Conservation (phyloP, 2,329 filamentous ascomycete genomes). For the Beauveria bassiana region DNA sequence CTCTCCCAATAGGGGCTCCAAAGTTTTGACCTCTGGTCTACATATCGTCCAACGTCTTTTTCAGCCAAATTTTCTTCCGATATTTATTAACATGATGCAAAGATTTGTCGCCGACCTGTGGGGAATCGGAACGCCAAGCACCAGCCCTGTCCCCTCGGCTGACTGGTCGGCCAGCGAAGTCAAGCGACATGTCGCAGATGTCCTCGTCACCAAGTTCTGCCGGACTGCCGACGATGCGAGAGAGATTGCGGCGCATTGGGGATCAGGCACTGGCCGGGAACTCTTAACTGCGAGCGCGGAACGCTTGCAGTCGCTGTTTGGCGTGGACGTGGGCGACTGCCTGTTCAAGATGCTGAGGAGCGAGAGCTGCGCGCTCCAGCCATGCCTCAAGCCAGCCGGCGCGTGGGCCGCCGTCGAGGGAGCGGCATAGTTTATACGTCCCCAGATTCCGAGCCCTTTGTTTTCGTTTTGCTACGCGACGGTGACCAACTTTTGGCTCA, state of each 20-base stretch:
- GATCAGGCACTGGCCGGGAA: not conserved
- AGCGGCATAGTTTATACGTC: not conserved
- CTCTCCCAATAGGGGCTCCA: not conserved
- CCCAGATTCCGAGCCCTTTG: not conserved
- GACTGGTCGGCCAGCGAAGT: not conserved
- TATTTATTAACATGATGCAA: not conserved
- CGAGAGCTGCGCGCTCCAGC: not conserved
- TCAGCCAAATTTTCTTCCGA: not conserved
- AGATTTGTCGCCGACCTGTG: not conserved
- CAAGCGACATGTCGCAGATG: not conserved
- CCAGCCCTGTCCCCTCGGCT: not conserved
- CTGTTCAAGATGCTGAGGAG: not conserved
- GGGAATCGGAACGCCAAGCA: not conserved
- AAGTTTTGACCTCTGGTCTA: not conserved
- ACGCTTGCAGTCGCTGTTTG: not conserved
- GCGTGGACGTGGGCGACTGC: not conserved
- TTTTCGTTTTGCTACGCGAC: not conserved
- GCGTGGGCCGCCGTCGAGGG: not conserved
- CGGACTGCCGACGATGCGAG: not conserved
- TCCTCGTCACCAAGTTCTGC: not conserved
- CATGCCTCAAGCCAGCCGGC: not conserved
- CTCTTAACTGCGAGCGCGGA: not conserved
- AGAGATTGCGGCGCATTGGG: not conserved
- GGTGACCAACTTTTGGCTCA: not conserved
- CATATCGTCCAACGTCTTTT: not conserved